A percentile compares a stretch with the other conserved stretches of the same genome.
These are phyloP conservation scores for Globisporangium nodosum DNA, from an alignment of 352 stramenopile species.

Conservation along the genomic window DNA sequence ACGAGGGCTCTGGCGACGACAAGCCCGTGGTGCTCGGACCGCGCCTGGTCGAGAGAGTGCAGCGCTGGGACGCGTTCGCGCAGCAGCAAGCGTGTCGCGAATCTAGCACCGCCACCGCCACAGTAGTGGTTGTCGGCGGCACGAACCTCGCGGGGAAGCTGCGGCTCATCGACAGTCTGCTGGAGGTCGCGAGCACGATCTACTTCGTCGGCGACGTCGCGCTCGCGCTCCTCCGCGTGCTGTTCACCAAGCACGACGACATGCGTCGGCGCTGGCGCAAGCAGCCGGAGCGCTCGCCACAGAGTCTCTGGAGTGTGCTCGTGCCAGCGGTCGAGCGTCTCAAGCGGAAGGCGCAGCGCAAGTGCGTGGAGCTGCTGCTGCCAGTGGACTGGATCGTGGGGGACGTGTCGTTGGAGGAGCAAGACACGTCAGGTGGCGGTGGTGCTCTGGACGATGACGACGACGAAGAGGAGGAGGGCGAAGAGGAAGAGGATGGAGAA, in stretches of 20 bases:
- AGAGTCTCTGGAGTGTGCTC: conserved; percentile 27
- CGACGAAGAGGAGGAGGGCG: conserved; percentile 32
- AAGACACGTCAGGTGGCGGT: conserved; percentile 14
- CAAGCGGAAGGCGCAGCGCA: conserved; percentile 58
- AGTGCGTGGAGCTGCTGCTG: conserved; percentile 46
- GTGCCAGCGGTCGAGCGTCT: conserved; percentile 43
- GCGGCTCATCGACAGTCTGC: conserved; percentile 54
- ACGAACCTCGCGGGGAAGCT: conserved; percentile 46
- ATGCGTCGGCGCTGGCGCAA: conserved; percentile 3
- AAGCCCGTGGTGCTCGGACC: conserved; percentile 17
- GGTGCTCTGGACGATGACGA: conserved; percentile 19
- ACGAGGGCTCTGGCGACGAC: not conserved
- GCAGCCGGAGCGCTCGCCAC: not conserved
- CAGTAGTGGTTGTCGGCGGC: conserved; percentile 51
- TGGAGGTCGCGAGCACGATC: conserved; percentile 48
- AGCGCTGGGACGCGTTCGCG: conserved; percentile 25
- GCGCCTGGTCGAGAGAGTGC: conserved; percentile 16
- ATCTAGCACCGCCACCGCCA: too few relatives aligned
- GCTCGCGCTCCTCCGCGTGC: conserved; percentile 44
- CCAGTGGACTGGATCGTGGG: conserved; percentile 62
- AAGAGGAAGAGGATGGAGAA: conserved; percentile 28
- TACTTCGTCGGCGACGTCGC: conserved; percentile 70
- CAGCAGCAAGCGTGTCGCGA: conserved; percentile 15
- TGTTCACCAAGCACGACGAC: conserved; percentile 21
- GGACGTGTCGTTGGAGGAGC: conserved; percentile 38